phyloP scores from a whole-genome alignment of 306 rosid species.

The Carpinus viminea region DNA sequence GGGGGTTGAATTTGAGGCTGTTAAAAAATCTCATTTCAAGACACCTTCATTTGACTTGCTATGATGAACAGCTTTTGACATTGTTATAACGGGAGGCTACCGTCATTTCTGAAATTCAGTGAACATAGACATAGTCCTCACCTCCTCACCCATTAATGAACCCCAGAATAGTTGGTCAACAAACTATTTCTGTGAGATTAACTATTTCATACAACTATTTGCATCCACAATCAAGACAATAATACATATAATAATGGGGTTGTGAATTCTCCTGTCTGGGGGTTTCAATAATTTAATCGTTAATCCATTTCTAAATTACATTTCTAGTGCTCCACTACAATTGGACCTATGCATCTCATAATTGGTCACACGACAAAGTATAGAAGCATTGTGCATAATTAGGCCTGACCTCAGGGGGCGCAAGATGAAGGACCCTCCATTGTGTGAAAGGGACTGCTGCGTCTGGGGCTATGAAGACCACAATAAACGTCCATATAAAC shows the following conservation, averaged over 20 bases:
- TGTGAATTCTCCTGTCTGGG: background rate
- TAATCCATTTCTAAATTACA: background rate
- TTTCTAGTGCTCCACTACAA: background rate
- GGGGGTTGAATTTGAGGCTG: too few species aligned
- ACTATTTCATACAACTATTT: background rate
- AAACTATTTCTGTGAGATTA: background rate
- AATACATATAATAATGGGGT: background rate
- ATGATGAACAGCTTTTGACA: background rate
- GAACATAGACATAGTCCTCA: background rate
- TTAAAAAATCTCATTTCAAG: too few species aligned
- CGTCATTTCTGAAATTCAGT: background rate
- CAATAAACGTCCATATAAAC: too few species aligned
- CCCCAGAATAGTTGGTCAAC: slow-evolving; percentile 1
- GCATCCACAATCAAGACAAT: background rate
- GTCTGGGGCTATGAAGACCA: too few species aligned
- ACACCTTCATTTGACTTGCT: background rate
- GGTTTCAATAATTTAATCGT: background rate
- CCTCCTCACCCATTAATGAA: background rate
- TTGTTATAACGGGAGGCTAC: background rate
- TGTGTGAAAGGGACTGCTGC: background rate
- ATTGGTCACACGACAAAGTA: background rate
- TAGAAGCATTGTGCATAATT: background rate
- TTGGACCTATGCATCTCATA: background rate
- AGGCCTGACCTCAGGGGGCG: background rate
- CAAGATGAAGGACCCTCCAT: background rate